Base-by-base conservation (phyloP, 805 yeast species). In the Sugiyamaella boreocaroliniensis region DNA sequence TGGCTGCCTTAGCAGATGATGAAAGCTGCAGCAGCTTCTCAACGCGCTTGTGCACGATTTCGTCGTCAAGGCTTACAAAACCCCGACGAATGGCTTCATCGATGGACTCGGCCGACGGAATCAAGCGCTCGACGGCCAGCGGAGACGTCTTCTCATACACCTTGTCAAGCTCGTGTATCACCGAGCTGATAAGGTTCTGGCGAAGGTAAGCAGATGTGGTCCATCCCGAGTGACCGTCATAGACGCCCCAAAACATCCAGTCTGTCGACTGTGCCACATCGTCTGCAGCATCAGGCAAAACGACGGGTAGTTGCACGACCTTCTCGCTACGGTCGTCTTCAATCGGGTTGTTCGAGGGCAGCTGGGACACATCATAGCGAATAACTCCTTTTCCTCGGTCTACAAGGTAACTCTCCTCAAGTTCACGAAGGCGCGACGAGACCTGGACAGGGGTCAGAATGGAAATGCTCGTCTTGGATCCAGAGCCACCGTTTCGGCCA, bases 171-270 rank as follows among this genome's bases (percentile, higher is more conserved):
- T 89, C 95, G 29, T 76, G 74, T 9, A 89, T 79, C n/a, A 93
- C 93, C 59, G 77, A 79, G 52, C 81, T 80, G 29, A 93, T 81
- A 58, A 93, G 74, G 58, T 82, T 82, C 58, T 89, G 93, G 55
- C 95, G 77, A 55, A 93, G 76, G 66, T 83, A 87, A n/a, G 86
- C 79, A 52, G 92, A 82, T 1, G 99, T 93, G 58, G 87, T 86
- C 82, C 95, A 89, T 19, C 99, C 99, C 2, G 96, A 89, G 69
- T 93, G 99, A 11, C 99, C 99, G 68, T 93, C 99, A 66, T 85
- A 92, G 0, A 93, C 81, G 4, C 98, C 96, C 80, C 95, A 93
- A 65, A 93, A 89, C 78, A 86, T 85, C 86, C 97, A 85, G 67
- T 92, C 97, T 9, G 77, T 64, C 20, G 69, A 69, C n/a, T 72